A percentile compares a stretch with the other conserved stretches of the same genome.
Conservation (phyloP, 2,329 filamentous ascomycete species). For the Beauveria pseudobassiana region DNA sequence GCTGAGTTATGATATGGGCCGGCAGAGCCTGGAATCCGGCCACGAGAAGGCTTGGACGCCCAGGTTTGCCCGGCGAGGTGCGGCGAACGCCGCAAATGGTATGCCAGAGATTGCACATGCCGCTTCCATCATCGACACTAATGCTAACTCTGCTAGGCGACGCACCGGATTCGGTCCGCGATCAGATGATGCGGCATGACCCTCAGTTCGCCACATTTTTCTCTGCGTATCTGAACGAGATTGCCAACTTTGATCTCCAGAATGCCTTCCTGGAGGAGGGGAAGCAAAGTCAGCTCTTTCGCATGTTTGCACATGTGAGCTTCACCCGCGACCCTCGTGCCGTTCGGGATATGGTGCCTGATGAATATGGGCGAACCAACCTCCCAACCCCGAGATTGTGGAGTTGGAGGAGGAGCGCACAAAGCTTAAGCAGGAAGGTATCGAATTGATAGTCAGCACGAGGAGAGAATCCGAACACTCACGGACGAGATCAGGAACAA, state of each 20-base stretch:
- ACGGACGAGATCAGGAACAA: too few relatives aligned
- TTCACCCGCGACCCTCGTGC: conserved; percentile 21
- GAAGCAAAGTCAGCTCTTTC: conserved; percentile 17
- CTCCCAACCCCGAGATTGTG: conserved; percentile 20
- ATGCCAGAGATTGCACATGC: conserved; percentile 7
- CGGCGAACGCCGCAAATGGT: conserved; percentile 18
- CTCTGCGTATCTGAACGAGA: conserved; percentile 22
- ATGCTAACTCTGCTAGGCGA: conserved; percentile 15
- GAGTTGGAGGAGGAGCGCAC: conserved; percentile 14
- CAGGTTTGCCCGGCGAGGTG: conserved; percentile 16
- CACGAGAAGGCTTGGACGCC: conserved; percentile 16
- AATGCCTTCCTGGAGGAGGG: conserved; percentile 21
- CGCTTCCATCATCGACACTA: neutral
- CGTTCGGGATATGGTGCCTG: conserved; percentile 22
- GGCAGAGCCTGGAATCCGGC: conserved; percentile 18
- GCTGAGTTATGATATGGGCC: conserved; percentile 20
- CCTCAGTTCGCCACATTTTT: conserved; percentile 22
- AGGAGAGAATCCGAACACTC: too few relatives aligned
- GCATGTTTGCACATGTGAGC: conserved; percentile 19
- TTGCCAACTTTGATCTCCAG: conserved; percentile 21
- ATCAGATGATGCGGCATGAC: conserved; percentile 24
- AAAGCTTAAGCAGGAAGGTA: too few relatives aligned
- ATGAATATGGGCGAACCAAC: conserved; percentile 20
- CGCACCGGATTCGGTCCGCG: conserved; percentile 18
- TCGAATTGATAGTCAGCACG: too few relatives aligned